Evolutionary conservation across 176 grass and related monocot species (phyloP).

Genomic region (Zoysia pacifica): DNA sequence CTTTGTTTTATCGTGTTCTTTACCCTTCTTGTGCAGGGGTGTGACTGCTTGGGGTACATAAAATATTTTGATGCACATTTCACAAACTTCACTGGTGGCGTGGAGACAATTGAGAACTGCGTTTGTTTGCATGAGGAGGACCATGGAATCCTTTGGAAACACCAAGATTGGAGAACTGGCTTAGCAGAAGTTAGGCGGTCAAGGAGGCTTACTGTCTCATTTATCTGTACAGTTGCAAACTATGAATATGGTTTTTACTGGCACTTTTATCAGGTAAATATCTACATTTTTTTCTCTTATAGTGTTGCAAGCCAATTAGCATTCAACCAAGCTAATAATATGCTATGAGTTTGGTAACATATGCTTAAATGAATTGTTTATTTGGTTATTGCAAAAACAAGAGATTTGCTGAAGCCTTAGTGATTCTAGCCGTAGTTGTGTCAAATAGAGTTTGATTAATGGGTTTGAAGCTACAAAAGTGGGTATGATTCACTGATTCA

Average conservation of each 20-base stretch:
- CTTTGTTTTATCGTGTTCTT: constrained; percentile 27
- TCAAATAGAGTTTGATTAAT: neutral
- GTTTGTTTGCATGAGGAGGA: constrained; percentile 99
- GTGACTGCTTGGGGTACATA: constrained; percentile 96
- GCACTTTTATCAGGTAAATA: constrained; percentile 96
- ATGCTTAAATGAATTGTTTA: neutral
- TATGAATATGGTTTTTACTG: constrained; percentile 99
- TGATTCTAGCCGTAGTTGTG: constrained; percentile 7
- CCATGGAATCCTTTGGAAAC: constrained; percentile 99
- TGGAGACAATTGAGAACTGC: constrained; percentile 99
- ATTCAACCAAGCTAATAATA: neutral
- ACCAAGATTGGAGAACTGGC: constrained; percentile 99
- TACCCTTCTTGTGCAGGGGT: constrained; percentile 62
- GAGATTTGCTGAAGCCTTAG: neutral
- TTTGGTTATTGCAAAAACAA: neutral
- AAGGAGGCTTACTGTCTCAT: constrained; percentile 94
- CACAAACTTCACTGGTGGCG: constrained; percentile 91
- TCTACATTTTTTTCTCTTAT: neutral
- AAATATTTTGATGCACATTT: constrained; percentile 99
- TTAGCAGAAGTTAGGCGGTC: constrained; percentile 97
- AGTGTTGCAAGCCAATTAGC: neutral
- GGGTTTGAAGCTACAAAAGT: constrained; percentile 14
- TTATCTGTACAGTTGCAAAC: constrained; percentile 99
- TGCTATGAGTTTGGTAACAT: constrained; percentile 18
- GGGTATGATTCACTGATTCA: neutral